phyloP scores from a whole-genome alignment of 257 asterid genomes.

The Primulina tabacum region DNA sequence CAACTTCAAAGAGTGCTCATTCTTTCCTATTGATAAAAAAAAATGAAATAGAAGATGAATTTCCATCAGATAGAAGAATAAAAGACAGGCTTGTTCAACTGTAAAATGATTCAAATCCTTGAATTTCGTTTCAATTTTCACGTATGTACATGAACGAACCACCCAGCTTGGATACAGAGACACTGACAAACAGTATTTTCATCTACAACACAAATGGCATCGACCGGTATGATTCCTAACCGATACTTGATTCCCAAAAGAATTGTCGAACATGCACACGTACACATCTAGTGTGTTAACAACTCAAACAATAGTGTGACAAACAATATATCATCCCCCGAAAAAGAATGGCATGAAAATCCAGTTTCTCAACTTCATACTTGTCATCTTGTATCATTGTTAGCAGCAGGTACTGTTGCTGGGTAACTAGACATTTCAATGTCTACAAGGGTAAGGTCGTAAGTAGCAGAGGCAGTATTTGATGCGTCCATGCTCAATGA shows the following conservation, averaged over 20 bases:
- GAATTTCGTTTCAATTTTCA: constrained; percentile 12
- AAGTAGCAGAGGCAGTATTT: constrained; percentile 41
- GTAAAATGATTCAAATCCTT: constrained; percentile 10
- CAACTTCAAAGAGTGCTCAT: too few species aligned
- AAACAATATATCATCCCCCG: constrained; percentile 9
- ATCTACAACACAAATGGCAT: constrained; percentile 26
- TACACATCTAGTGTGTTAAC: constrained; percentile 46
- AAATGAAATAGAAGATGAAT: too few species aligned
- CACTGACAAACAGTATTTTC: constrained; percentile 13
- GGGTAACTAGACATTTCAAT: constrained; percentile 72
- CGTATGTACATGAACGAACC: constrained; percentile 12
- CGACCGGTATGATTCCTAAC: constrained; percentile 12
- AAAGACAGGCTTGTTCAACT: not conserved
- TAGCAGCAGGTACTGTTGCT: constrained; percentile 50
- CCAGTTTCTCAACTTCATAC: constrained; percentile 16
- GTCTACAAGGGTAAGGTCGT: constrained; percentile 71
- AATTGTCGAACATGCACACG: constrained; percentile 32
- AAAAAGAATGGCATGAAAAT: constrained; percentile 3
- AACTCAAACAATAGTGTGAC: constrained; percentile 16
- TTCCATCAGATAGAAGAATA: too few species aligned
- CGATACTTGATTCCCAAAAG: constrained; percentile 10
- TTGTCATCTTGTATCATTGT: constrained; percentile 47
- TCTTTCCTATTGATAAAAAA: too few species aligned
- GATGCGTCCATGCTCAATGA: constrained; percentile 59
- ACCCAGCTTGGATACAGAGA: constrained; percentile 7